Base-by-base conservation (phyloP, 1,139 yeast genomes). In the Suhomyces ambrosiae region DNA sequence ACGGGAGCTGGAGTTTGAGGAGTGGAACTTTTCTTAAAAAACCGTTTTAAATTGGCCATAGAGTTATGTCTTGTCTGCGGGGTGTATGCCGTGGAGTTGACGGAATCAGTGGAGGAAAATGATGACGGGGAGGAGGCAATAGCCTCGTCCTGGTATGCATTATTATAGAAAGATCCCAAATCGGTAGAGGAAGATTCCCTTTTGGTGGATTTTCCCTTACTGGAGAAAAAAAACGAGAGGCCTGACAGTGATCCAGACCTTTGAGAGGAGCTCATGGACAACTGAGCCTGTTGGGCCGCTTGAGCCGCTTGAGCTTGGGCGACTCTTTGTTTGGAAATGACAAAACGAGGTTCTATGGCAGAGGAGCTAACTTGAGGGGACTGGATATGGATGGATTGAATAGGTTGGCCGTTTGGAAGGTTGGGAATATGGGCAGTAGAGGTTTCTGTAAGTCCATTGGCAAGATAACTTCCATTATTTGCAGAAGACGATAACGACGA, bases 341-440 rank as follows among this genome's bases (percentile, higher is more conserved):
- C 80, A 53, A 84, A 84, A 35, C 92, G 68, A 10, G 87, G 82
- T 51, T 84, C 92, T 17, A 84, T 81, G 22, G 79, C 68, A 11
- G 72, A 53, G 5, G 73, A 61, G 38, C 54, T 54, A 6, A 83
- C 85, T 40, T 75, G 79, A 3, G 92, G 92, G 0, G 89, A 82
- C 37, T 79, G 82, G 40, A 84, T 79, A 46, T 80, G 80, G 44
- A 80, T 82, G 11, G 82, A 74, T 41, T 74, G 65, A 32, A 80
- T 80, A 48, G 67, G 75, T 61, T 58, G 86, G 56, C 74, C 83
- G 55, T 54, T 78, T 48, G 66, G 79, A 49, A 60, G 70, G 54
- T 66, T 76, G 31, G 73, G 80, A 44, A 61, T 63, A 53, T 62
- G 76, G 32, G 35, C 44, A 14, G 33, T 39, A 22, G 37, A 26